phyloP scores from a whole-genome alignment of 1,284 basidiomycete genomes.

The Ceratorhiza oryzae-sativae region DNA sequence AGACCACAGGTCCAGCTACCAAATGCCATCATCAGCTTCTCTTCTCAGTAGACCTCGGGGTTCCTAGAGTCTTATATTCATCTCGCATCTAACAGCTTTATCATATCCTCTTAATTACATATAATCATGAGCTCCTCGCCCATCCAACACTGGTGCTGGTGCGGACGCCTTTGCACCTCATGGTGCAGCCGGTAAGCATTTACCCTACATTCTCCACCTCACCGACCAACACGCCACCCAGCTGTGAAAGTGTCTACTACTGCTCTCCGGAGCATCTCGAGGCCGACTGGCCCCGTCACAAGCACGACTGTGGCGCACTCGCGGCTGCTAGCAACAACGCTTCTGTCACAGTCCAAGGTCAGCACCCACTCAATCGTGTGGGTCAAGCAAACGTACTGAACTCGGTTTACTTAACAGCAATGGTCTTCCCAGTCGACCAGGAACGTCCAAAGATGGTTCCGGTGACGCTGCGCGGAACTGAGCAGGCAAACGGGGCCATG shows the following conservation, averaged over 20 bases:
- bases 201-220: background rate
- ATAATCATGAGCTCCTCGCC: background rate
- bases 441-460: conserved; percentile 51
- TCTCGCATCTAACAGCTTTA: background rate
- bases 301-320: conserved; percentile 3
- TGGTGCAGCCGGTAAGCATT: conserved; percentile 15
- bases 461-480: conserved; percentile 35
- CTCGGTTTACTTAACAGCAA: conserved; percentile 59
- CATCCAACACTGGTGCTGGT: conserved; percentile 32
- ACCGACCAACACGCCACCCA: background rate
- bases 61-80: background rate
- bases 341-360: conserved; percentile 32
- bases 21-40: conserved; percentile 28
- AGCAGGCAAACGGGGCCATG: background rate
- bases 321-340: background rate
- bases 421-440: conserved; percentile 75
- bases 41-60: conserved; percentile 3
- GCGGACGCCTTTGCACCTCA: conserved; percentile 23
- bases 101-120: background rate
- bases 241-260: conserved; percentile 17
- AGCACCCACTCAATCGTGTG: background rate
- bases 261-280: conserved; percentile 22
- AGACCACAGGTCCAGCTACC: background rate
- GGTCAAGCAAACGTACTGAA: background rate
- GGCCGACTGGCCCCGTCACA: conserved; percentile 27